Percentiles rank a stretch among this genome's conserved stretches.
phyloP scores from a whole-genome alignment of 208 protist genomes.

The Crithidia expoeki region DNA sequence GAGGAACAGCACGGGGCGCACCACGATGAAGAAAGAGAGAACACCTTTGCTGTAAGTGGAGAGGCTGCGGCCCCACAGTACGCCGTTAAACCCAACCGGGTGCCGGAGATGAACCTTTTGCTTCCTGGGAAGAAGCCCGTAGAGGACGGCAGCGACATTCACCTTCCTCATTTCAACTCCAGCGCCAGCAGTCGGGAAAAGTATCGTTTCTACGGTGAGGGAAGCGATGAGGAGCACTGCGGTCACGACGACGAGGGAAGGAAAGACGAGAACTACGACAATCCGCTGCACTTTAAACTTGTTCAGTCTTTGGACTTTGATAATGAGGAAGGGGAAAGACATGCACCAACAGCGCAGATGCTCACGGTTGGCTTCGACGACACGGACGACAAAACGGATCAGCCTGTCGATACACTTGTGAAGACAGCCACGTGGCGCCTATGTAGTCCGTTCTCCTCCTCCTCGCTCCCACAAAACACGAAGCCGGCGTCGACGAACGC shows the following conservation, averaged over 20 bases:
- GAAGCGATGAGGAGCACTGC: background rate
- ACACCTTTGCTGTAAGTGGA: background rate
- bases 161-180: too few species aligned
- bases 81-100: too few species aligned
- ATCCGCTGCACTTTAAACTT: background rate
- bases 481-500: background rate
- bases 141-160: too few species aligned
- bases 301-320: constrained; percentile 2
- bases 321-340: background rate
- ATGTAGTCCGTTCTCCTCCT: constrained; percentile 5
- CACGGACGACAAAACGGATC: background rate
- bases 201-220: too few species aligned
- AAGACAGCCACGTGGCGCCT: constrained; percentile 2
- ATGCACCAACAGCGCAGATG: too few species aligned
- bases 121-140: too few species aligned
- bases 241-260: too few species aligned
- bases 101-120: too few species aligned
- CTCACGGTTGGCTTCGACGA: background rate
- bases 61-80: background rate
- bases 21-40: background rate
- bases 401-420: background rate
- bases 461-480: background rate
- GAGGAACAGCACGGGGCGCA: too few species aligned
- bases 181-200: too few species aligned
- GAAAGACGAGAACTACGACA: background rate